phyloP scores from a whole-genome alignment of 1,284 basidiomycete species.

The Pseudozyma sp. region DNA sequence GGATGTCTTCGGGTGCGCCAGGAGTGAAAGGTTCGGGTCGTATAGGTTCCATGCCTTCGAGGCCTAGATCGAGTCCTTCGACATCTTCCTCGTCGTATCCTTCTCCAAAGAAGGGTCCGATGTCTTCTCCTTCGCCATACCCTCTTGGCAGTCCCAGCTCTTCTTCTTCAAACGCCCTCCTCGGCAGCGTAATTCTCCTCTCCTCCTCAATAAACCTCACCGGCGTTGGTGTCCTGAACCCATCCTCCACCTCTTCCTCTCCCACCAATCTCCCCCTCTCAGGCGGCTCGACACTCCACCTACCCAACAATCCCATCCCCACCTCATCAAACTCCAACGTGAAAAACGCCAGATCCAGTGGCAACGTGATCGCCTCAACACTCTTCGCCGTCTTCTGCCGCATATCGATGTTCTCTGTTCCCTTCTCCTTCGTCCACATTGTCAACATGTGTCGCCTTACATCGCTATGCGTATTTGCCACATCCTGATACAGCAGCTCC shows the following conservation, averaged over 20 bases:
- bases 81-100: constrained; percentile 28
- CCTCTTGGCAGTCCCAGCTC: constrained; percentile 32
- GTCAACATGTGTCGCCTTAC: constrained; percentile 27
- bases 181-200: constrained; percentile 38
- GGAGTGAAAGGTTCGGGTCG: constrained; percentile 16
- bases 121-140: constrained; percentile 23
- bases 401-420: constrained; percentile 41
- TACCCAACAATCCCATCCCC: neutral
- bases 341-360: constrained; percentile 36
- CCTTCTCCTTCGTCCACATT: neutral
- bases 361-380: constrained; percentile 39
- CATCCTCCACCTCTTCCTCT: constrained; percentile 12
- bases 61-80: constrained; percentile 42
- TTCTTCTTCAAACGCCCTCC: constrained; percentile 36
- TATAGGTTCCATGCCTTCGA: constrained; percentile 20
- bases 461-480: constrained; percentile 24
- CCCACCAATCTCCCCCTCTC: neutral
- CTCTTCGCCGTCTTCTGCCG: constrained; percentile 6
- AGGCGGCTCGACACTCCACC: constrained; percentile 26
- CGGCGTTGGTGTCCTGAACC: constrained; percentile 31
- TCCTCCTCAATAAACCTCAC: constrained; percentile 29
- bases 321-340: constrained; percentile 40
- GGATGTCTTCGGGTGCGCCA: constrained; percentile 13
- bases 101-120: constrained; percentile 6
- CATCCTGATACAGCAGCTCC: constrained; percentile 42